These are phyloP conservation scores for Citrullus amarus DNA, from an alignment of 306 rosid species.

Conservation along the genomic window DNA sequence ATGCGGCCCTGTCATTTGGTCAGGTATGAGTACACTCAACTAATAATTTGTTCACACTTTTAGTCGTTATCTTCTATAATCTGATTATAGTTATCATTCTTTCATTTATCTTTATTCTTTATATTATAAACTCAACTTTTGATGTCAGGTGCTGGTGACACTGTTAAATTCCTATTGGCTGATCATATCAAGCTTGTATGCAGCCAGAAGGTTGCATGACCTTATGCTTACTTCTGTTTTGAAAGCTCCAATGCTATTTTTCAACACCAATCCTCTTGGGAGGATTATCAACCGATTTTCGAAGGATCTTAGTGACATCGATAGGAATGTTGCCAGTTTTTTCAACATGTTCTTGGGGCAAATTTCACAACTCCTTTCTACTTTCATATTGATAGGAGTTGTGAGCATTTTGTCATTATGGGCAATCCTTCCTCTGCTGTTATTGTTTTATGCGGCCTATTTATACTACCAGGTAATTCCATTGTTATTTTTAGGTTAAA, in stretches of 20 bases:
- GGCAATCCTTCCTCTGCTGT: slow-evolving; percentile 90
- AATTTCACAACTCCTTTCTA: slow-evolving; percentile 65
- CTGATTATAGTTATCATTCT: not conserved
- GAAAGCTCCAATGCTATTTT: slow-evolving; percentile 84
- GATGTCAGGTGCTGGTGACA: slow-evolving; percentile 62
- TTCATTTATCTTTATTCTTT: not conserved
- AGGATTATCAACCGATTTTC: slow-evolving; percentile 84
- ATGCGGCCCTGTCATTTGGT: slow-evolving; percentile 58
- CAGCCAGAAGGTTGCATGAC: slow-evolving; percentile 73
- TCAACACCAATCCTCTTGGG: slow-evolving; percentile 89
- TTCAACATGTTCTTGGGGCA: slow-evolving; percentile 78
- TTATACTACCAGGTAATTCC: slow-evolving; percentile 71
- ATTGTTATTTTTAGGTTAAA: not conserved
- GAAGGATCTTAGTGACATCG: slow-evolving; percentile 91
- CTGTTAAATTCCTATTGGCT: slow-evolving; percentile 72
- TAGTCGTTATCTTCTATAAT: not conserved
- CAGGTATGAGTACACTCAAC: slow-evolving; percentile 39
- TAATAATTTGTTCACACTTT: not conserved
- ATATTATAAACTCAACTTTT: slow-evolving; percentile 17
- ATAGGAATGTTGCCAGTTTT: slow-evolving; percentile 64
- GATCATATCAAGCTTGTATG: slow-evolving; percentile 69
- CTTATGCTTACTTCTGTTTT: slow-evolving; percentile 73
- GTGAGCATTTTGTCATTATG: slow-evolving; percentile 92
- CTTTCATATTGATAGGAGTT: slow-evolving; percentile 79
- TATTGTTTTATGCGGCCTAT: slow-evolving; percentile 73